Evolutionary conservation across 139 green algal genomes (phyloP).

Genomic region (Chlorella vulgaris): DNA sequence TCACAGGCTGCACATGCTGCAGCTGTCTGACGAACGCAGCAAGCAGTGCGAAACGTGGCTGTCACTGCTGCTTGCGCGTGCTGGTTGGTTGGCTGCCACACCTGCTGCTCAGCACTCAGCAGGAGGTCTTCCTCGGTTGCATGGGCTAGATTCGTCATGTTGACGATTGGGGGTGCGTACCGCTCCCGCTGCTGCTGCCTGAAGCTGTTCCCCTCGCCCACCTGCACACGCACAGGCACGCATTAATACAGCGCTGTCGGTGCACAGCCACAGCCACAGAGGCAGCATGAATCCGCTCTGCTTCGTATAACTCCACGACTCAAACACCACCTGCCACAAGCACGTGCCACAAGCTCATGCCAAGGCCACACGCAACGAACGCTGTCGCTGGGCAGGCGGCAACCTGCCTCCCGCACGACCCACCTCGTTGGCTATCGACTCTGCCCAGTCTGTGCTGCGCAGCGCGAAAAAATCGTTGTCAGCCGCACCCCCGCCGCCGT

Average conservation of each 20-base stretch:
- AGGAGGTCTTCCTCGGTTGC: conserved; percentile 25
- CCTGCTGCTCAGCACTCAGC: conserved; percentile 8
- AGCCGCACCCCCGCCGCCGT: not conserved
- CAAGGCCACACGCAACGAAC: too few species aligned
- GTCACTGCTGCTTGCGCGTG: too few species aligned
- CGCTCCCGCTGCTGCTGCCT: conserved; percentile 22
- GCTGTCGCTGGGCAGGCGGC: too few species aligned
- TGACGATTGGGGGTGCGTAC: not conserved
- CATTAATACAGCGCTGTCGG: not conserved
- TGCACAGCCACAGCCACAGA: not conserved
- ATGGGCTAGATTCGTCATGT: conserved; percentile 28
- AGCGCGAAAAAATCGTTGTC: not conserved
- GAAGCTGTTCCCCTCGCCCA: conserved; percentile 22
- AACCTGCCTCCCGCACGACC: too few species aligned
- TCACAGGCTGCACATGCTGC: too few species aligned
- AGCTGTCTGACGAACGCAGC: not conserved
- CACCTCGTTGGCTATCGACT: conserved; percentile 24
- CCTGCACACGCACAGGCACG: not conserved
- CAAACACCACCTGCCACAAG: too few species aligned
- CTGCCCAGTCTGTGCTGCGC: conserved; percentile 10
- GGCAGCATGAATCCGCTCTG: not conserved
- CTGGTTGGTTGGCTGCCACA: not conserved
- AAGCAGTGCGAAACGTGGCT: too few species aligned
- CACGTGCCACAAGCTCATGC: too few species aligned
- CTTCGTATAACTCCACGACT: too few species aligned